Percentiles rank a stretch among this genome's conserved stretches.
Conservation (phyloP, 2,329 filamentous ascomycete genomes). For the Tolypocladium paradoxum region DNA sequence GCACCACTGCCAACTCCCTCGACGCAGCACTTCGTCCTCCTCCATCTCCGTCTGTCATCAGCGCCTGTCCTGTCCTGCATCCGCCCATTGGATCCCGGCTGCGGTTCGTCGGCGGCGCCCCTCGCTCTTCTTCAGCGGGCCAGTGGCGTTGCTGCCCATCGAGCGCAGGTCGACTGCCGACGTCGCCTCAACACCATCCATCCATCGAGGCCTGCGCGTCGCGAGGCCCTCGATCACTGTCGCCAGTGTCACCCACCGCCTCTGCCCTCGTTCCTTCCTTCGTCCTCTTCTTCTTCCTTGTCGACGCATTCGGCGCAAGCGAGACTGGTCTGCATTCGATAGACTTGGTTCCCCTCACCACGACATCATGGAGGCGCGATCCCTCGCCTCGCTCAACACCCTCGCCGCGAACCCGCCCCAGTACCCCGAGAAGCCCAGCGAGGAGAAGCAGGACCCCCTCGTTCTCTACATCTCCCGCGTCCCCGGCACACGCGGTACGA, state of each 20-base stretch:
- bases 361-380: slow-evolving; percentile 62
- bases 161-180: background rate
- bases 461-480: slow-evolving; percentile 88
- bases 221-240: background rate
- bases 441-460: slow-evolving; percentile 57
- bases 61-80: background rate
- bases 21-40: background rate
- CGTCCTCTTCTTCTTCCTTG: no score
- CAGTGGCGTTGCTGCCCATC: background rate
- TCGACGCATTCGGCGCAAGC: background rate
- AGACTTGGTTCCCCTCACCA: background rate
- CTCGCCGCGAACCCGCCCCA: slow-evolving; percentile 79
- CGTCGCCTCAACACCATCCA: background rate
- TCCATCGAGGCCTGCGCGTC: background rate
- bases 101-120: background rate
- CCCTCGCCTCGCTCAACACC: slow-evolving; percentile 66
- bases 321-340: background rate
- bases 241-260: background rate
- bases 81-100: background rate
- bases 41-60: background rate
- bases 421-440: slow-evolving; percentile 69
- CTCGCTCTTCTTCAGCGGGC: background rate
- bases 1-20: no score
- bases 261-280: background rate
- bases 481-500: slow-evolving; percentile 74